Percentiles rank a stretch among this genome's conserved stretches.
phyloP scores from a whole-genome alignment of 1,139 yeast genomes.

The Candida sojae region DNA sequence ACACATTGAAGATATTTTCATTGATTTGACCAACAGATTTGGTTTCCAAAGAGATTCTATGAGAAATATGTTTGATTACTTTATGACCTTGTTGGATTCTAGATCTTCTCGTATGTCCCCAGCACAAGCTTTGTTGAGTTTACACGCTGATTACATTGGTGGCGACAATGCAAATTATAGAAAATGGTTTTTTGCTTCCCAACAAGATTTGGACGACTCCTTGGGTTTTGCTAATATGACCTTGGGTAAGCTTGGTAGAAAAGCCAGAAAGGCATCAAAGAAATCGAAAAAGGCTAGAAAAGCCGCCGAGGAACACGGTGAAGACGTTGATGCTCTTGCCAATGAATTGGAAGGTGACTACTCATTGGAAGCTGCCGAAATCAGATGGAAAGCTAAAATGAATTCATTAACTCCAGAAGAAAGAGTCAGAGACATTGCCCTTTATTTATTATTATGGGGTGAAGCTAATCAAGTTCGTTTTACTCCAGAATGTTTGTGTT shows the following conservation, averaged over 20 bases:
- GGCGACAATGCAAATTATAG: slow-evolving; percentile 47
- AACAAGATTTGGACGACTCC: slow-evolving; percentile 41
- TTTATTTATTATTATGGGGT: slow-evolving; percentile 94
- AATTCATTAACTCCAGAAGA: slow-evolving; percentile 56
- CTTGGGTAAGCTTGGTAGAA: slow-evolving; percentile 66
- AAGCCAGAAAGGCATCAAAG: slow-evolving; percentile 55
- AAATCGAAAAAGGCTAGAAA: slow-evolving; percentile 64
- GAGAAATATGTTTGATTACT: slow-evolving; percentile 87
- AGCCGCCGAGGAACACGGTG: slow-evolving; percentile 53
- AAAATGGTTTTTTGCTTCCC: slow-evolving; percentile 48
- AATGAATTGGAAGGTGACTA: slow-evolving; percentile 88
- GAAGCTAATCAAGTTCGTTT: slow-evolving; percentile 98
- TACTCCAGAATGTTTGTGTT: slow-evolving; percentile 90
- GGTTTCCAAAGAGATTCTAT: slow-evolving; percentile 98
- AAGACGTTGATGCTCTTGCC: slow-evolving; percentile 55
- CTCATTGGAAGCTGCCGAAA: slow-evolving; percentile 54
- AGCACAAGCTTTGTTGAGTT: slow-evolving; percentile 84
- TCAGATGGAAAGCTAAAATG: slow-evolving; percentile 55
- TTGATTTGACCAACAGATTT: slow-evolving; percentile 85
- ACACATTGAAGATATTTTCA: slow-evolving; percentile 89
- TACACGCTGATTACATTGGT: slow-evolving; percentile 90
- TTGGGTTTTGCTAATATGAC: slow-evolving; percentile 60
- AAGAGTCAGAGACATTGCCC: slow-evolving; percentile 86
- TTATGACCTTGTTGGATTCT: slow-evolving; percentile 72
- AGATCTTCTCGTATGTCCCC: slow-evolving; percentile 97